Evolutionary conservation across 2,329 filamentous ascomycete genomes (phyloP).

Genomic region (Beauveria sp.): DNA sequence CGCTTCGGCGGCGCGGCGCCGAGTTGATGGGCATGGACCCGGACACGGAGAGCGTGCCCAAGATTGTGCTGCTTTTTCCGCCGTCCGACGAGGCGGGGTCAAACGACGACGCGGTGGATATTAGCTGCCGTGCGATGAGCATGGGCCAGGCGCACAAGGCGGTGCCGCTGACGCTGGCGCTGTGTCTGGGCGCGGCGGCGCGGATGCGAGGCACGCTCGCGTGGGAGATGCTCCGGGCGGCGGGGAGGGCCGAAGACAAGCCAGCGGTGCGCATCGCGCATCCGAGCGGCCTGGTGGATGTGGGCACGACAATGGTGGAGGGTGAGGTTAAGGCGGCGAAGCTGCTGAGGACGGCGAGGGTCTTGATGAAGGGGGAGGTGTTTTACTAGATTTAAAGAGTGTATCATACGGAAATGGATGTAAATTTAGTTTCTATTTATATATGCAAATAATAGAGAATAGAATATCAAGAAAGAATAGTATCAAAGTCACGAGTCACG

Average conservation of each 20-base stretch:
- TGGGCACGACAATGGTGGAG: constrained; percentile 32
- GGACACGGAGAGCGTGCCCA: constrained; percentile 45
- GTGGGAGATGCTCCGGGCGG: background rate
- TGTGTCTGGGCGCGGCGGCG: constrained; percentile 43
- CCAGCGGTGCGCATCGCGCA: constrained; percentile 34
- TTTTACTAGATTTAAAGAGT: constrained; percentile 26
- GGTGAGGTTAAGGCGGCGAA: constrained; percentile 36
- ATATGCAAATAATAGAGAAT: background rate
- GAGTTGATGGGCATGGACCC: constrained; percentile 53
- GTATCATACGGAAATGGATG: background rate
- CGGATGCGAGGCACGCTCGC: constrained; percentile 37
- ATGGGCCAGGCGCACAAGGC: constrained; percentile 50
- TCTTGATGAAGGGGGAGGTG: constrained; percentile 42
- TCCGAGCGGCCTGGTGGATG: constrained; percentile 38
- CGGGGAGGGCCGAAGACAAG: background rate
- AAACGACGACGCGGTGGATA: constrained; percentile 21
- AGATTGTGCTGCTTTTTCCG: constrained; percentile 46
- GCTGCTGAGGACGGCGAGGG: constrained; percentile 38
- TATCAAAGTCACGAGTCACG: too few relatives aligned
- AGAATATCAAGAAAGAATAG: background rate
- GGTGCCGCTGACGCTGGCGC: constrained; percentile 46
- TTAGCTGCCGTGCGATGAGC: constrained; percentile 42
- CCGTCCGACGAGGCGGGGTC: constrained; percentile 20
- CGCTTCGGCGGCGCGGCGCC: constrained; percentile 49
- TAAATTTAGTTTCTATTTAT: too few relatives aligned